These are phyloP conservation scores for Thermomucor indicae-seudaticae DNA, from an alignment of 371 early-diverging fungal genomes.

Conservation along the genomic window DNA sequence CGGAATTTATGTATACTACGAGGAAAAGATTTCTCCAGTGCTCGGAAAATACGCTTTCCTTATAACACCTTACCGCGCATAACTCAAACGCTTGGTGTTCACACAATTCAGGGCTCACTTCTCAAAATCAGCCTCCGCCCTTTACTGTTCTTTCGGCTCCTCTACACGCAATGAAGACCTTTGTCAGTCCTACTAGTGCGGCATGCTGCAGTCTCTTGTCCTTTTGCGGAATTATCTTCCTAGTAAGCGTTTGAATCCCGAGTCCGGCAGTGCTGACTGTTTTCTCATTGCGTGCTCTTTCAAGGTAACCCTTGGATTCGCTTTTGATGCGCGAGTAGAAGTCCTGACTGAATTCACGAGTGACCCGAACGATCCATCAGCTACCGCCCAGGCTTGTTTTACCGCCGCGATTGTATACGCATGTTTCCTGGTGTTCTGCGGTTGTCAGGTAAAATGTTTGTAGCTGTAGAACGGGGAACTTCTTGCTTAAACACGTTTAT, in stretches of 20 bases:
- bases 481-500: conserved; percentile 1
- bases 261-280: not conserved
- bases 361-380: conserved; percentile 63
- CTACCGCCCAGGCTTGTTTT: conserved; percentile 63
- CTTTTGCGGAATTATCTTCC: conserved; percentile 27
- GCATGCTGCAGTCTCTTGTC: conserved; percentile 26
- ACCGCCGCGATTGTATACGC: conserved; percentile 67
- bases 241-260: conserved; percentile 13
- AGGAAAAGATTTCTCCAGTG: no score
- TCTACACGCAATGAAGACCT: conserved; percentile 26
- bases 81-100: no score
- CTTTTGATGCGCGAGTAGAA: conserved; percentile 63
- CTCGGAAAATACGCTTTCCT: no score
- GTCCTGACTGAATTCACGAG: conserved; percentile 57
- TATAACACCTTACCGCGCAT: no score
- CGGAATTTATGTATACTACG: no score
- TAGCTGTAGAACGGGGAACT: no score
- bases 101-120: no score
- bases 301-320: conserved; percentile 56
- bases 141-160: no score
- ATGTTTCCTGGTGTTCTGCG: conserved; percentile 63
- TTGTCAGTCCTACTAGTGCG: conserved; percentile 28
- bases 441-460: conserved; percentile 52
- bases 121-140: no score
- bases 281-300: not conserved